Conservation (phyloP, 106 monocot species). For the Alisma plantagoaquatica region DNA sequence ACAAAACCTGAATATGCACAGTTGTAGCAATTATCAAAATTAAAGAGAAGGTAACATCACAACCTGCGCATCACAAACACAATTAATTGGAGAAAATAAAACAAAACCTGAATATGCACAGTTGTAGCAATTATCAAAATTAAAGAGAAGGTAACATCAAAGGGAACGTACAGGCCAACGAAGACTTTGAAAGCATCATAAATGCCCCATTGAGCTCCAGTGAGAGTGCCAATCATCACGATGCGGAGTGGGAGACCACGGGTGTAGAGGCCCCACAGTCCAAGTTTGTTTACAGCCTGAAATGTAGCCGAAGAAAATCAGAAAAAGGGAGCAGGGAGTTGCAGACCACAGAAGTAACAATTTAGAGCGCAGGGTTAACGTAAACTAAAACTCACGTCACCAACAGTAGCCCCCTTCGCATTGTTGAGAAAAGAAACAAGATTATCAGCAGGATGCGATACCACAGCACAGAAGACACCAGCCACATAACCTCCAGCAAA, state of each 20-base stretch:
- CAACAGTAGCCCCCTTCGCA: conserved; percentile 62
- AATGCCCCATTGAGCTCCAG: conserved; percentile 69
- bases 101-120: too few relatives aligned
- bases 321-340: too few relatives aligned
- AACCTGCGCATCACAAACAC: too few relatives aligned
- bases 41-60: too few relatives aligned
- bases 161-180: conserved; percentile 53
- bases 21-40: too few relatives aligned
- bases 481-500: conserved; percentile 77
- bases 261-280: conserved; percentile 62
- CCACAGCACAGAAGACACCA: conserved; percentile 58
- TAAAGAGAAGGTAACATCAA: neutral
- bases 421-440: conserved; percentile 81
- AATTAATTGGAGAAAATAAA: too few relatives aligned
- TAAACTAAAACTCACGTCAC: conserved; percentile 42
- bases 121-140: too few relatives aligned
- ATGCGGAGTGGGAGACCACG: conserved; percentile 75
- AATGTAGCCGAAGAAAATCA: neutral
- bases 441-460: conserved; percentile 82
- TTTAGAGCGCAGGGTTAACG: too few relatives aligned
- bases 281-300: conserved; percentile 70
- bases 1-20: too few relatives aligned
- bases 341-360: too few relatives aligned
- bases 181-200: conserved; percentile 80
- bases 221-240: conserved; percentile 68